Evolutionary conservation across 345 rosid species (phyloP), one percentile per base, ranked within the genome.

Genomic region (Clausena lansium): DNA sequence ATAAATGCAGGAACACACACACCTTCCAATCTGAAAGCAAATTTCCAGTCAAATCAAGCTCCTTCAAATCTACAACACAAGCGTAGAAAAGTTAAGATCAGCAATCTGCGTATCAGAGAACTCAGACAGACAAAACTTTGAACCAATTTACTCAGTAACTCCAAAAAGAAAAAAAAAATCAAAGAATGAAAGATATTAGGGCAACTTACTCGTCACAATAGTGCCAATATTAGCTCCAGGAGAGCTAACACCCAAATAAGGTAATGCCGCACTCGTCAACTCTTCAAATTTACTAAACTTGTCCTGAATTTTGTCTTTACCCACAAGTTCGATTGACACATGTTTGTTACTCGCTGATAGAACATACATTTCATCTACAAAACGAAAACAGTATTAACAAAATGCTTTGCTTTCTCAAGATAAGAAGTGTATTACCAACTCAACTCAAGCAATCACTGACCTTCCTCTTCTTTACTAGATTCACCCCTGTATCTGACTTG

Each of bases 301-400:
- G 78, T 93, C 96, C 79, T 90, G 87, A 15, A 93, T 88, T 86
- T 89, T 90, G 7, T 95, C 95, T 54, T 88, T 90, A 57, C 99
- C 98, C 73, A 95, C 76, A 60, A 95, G 89, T 76, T 95, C 82
- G 70, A 95, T 86, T 14, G 93, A 88, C 19, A 95, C 97, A 24
- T 90, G 91, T 57, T 85, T 86, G 82, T 94, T 95, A 73, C 83
- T 88, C 4, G 97, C 86, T 4, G 99, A 93, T 33, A 93, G 88
- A 74, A 95, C 98, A 72, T 95, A 95, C 99, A 96, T 96, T 84
- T 89, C 99, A 78, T 93, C 99, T 93, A 83, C 82, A 84, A 81
- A 68, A 63, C 59, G 68, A 15, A 38, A 60, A 14, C 33, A 41
- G 13, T 30, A 22, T 27, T 11, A 70, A 61, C 30, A 41, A 63